Percentiles rank a stretch among this genome's conserved stretches.
Conservation (phyloP, 192 early-diverging fungal species). For the Backusella westeae region DNA sequence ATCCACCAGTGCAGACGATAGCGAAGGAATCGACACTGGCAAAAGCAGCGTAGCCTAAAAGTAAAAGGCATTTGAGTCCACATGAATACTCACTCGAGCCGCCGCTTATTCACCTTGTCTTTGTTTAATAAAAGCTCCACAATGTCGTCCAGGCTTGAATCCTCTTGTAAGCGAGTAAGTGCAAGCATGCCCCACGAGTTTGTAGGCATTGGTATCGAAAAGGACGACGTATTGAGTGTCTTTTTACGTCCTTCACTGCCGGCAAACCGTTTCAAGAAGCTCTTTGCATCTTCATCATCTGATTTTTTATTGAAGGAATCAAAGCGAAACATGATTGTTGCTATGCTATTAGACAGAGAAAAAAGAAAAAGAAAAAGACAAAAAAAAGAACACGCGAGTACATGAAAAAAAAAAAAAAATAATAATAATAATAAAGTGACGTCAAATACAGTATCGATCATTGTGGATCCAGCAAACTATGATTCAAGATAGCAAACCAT, state of each 20-base stretch:
- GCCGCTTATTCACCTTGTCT: conserved; percentile 6
- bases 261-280: conserved; percentile 17
- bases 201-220: conserved; percentile 34
- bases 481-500: no score
- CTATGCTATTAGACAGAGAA: no score
- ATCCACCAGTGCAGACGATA: conserved; percentile 32
- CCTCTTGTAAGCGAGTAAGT: conserved; percentile 19
- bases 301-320: conserved; percentile 6
- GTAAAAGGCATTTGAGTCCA: not conserved
- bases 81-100: no score
- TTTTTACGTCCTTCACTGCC: not conserved
- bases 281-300: not conserved
- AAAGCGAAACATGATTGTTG: conserved; percentile 7
- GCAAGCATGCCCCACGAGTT: conserved; percentile 39
- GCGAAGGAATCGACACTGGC: conserved; percentile 29
- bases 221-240: conserved; percentile 11
- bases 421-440: not conserved
- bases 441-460: not conserved
- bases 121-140: conserved; percentile 17
- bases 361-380: not conserved
- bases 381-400: not conserved
- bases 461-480: no score
- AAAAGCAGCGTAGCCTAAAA: conserved; percentile 22
- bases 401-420: not conserved
- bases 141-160: conserved; percentile 26